These are phyloP conservation scores for Colletotrichum higginsianum DNA, from an alignment of 2,329 filamentous ascomycete species.

Conservation along the genomic window DNA sequence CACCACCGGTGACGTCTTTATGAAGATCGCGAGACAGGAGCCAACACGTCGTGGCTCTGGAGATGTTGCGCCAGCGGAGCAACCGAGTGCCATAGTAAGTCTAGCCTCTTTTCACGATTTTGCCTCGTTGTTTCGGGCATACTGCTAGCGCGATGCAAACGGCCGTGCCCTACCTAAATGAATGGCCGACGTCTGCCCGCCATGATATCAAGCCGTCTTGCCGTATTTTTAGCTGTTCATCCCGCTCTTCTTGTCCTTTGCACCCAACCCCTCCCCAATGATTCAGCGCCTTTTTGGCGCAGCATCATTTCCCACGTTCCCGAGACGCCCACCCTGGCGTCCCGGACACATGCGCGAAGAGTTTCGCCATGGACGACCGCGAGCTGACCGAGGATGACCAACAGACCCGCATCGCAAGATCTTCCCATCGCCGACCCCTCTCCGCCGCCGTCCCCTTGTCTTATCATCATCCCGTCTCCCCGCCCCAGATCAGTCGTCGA, in stretches of 20 bases:
- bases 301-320: slow-evolving; percentile 38
- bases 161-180: slow-evolving; percentile 31
- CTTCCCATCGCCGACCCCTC: slow-evolving; percentile 66
- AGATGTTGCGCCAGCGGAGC: slow-evolving; percentile 52
- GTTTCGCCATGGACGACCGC: slow-evolving; percentile 30
- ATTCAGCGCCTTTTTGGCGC: slow-evolving; percentile 23
- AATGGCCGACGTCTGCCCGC: slow-evolving; percentile 30
- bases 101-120: slow-evolving; percentile 27
- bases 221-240: slow-evolving; percentile 34
- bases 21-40: slow-evolving; percentile 72
- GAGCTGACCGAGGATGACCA: slow-evolving; percentile 46
- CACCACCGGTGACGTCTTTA: slow-evolving; percentile 69
- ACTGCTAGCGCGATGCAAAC: slow-evolving; percentile 31
- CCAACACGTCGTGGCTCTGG: slow-evolving; percentile 55
- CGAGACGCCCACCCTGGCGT: slow-evolving; percentile 25
- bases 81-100: slow-evolving; percentile 64
- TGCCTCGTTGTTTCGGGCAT: slow-evolving; percentile 40
- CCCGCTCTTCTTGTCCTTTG: slow-evolving; percentile 16
- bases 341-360: slow-evolving; percentile 11
- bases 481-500: slow-evolving; percentile 66
- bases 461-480: slow-evolving; percentile 62
- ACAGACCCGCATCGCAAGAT: slow-evolving; percentile 65
- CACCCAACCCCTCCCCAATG: slow-evolving; percentile 25
- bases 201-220: slow-evolving; percentile 19
- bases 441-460: slow-evolving; percentile 65